Base-by-base conservation (phyloP, 768 basidiomycete species). In the Rhodotorula taiwanensis region DNA sequence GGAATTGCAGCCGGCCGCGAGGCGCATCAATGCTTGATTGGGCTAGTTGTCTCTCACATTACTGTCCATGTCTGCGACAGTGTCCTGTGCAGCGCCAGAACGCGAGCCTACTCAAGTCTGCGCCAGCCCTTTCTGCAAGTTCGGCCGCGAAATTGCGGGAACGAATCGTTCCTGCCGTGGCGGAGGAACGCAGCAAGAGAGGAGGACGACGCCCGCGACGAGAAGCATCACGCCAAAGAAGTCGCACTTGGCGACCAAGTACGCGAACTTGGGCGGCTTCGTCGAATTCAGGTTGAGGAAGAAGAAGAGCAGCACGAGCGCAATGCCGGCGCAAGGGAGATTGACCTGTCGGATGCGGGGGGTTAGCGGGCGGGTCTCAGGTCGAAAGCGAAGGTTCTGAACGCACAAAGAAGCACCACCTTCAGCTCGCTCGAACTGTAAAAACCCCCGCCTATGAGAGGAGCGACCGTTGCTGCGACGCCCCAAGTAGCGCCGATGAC, bases 381-480 rank as follows among this genome's bases (percentile, higher is more conserved):
- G 42, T 3, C 23, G 11, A 1, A 5, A 27, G 5, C 28, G 14
- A 30, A 30, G 9, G 44, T 45, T n/a, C n/a, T 45, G 28, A 43
- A n/a, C 39, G 44, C 20, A 39, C 52, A 41, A 42, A 74, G 44
- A 59, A 78, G 45, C 66, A 83, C 88, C 88, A 89, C 77, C 88
- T 76, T 88, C 88, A 90, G 2, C 83, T 79, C 23, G 84, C 83
- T 72, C 86, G 84, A 70, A 88, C 83, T 0, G 87, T 82, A 61
- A 89, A 20, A 65, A n/a, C 31, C 2, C n/a, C 67, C 62, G 47
- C 75, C 76, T 21, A 77, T 53, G 18, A 95, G 79, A 4, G 90
- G 90, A 0, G 89, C 87, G 18, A 86, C 67, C 25, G 87, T 83
- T 63, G 84, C 83, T 20, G 83, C 81, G 55, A 81, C 80, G 8